These are phyloP conservation scores for Botryotinia convoluta DNA, from an alignment of 2,329 filamentous ascomycete species.

Conservation along the genomic window DNA sequence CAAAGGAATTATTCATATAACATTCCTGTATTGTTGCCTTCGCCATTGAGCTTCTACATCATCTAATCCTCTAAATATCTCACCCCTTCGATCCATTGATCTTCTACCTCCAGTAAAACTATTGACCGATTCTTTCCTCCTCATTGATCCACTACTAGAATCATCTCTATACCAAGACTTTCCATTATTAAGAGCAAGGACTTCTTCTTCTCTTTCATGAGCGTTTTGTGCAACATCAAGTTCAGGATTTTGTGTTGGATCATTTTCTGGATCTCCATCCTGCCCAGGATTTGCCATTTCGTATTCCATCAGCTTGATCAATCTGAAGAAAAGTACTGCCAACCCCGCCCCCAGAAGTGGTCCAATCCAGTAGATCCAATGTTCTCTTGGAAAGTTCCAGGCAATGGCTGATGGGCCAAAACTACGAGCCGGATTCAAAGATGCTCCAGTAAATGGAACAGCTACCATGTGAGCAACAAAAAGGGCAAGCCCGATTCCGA, in stretches of 20 bases:
- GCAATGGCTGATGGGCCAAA: constrained; percentile 49
- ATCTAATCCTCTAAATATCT: background rate
- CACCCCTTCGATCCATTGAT: background rate
- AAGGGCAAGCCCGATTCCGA: constrained; percentile 40
- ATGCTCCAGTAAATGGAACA: constrained; percentile 44
- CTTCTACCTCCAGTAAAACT: background rate
- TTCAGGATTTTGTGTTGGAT: constrained; percentile 45
- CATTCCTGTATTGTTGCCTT: background rate
- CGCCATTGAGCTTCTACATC: constrained; percentile 15
- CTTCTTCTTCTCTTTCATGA: constrained; percentile 27
- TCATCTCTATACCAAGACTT: constrained; percentile 1
- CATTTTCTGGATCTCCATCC: constrained; percentile 43
- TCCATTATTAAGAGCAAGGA: background rate
- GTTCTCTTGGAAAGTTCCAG: constrained; percentile 43
- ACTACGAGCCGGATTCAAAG: constrained; percentile 48
- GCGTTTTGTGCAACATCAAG: constrained; percentile 33
- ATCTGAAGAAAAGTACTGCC: constrained; percentile 49
- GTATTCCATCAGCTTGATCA: constrained; percentile 53
- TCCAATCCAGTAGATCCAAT: constrained; percentile 53
- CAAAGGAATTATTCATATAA: background rate
- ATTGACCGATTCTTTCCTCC: background rate
- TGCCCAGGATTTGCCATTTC: constrained; percentile 49
- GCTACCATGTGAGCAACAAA: constrained; percentile 48
- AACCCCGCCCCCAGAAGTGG: constrained; percentile 50
- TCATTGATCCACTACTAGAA: background rate